Evolutionary conservation across 306 rosid genomes (phyloP).

Genomic region (Gillenia trifoliata): DNA sequence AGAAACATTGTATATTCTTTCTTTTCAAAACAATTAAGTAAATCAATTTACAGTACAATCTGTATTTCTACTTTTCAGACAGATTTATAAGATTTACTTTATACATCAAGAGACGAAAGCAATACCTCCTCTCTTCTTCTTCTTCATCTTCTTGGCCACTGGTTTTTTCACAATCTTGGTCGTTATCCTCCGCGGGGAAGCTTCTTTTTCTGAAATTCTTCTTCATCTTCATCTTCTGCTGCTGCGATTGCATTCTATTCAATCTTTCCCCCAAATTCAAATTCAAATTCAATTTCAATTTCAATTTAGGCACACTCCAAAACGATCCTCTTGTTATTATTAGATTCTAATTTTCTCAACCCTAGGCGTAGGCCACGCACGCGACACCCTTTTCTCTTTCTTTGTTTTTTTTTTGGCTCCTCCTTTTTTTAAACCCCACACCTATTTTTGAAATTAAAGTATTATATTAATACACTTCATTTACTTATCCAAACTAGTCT

Average conservation of each 20-base stretch:
- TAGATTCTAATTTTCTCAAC: not conserved
- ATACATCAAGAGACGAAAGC: too few species aligned
- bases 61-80: not conserved
- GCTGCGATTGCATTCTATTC: slow-evolving; percentile 14
- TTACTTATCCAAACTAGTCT: too few species aligned
- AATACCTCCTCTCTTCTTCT: slow-evolving; percentile 66
- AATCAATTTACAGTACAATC: not conserved
- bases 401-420: not conserved
- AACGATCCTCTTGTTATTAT: too few species aligned
- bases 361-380: not conserved
- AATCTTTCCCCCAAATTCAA: not conserved
- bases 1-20: not conserved
- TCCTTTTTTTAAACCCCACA: not conserved
- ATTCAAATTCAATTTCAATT: not conserved
- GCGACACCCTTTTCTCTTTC: not conserved
- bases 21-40: not conserved
- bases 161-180: not conserved
- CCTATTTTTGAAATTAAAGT: too few species aligned
- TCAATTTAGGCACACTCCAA: not conserved
- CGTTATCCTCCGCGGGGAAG: slow-evolving; percentile 22
- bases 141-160: slow-evolving; percentile 43
- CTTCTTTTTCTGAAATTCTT: slow-evolving; percentile 66
- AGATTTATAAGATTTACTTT: too few species aligned
- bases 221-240: slow-evolving; percentile 46
- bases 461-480: too few species aligned